Evolutionary conservation across 2,329 filamentous ascomycete genomes (phyloP).

Genomic region (Colletotrichum shisoi): DNA sequence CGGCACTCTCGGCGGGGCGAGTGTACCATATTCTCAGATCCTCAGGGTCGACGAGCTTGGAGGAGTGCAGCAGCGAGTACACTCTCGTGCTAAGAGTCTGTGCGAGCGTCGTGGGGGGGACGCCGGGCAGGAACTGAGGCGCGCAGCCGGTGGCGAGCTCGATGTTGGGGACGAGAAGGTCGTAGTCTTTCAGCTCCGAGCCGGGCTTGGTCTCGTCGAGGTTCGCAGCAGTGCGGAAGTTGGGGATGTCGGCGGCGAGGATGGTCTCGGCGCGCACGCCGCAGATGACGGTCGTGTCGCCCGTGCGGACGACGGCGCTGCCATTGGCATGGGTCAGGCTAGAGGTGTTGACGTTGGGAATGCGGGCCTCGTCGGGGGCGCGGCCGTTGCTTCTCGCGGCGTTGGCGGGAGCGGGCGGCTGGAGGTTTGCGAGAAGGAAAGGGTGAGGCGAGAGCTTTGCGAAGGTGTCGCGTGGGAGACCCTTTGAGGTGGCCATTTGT

Average conservation of each 20-base stretch:
- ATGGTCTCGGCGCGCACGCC: conserved; percentile 89
- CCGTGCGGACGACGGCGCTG: conserved; percentile 84
- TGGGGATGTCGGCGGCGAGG: conserved; percentile 75
- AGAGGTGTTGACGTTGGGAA: conserved; percentile 79
- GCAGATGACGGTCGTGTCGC: conserved; percentile 94
- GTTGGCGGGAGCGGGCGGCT: conserved; percentile 56
- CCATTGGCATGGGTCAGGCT: conserved; percentile 90
- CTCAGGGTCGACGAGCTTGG: conserved; percentile 69
- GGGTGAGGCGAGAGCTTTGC: conserved; percentile 88
- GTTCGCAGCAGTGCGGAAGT: conserved; percentile 60
- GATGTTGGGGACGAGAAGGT: conserved; percentile 90
- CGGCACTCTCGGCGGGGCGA: conserved; percentile 57
- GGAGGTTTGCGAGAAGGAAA: conserved; percentile 88
- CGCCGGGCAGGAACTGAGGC: conserved; percentile 83
- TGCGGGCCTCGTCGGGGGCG: conserved; percentile 71
- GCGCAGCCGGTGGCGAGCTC: conserved; percentile 91
- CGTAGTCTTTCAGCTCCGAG: conserved; percentile 66
- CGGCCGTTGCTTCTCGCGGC: conserved; percentile 84
- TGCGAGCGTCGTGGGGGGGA: conserved; percentile 78
- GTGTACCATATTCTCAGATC: conserved; percentile 78
- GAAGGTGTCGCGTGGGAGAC: conserved; percentile 73
- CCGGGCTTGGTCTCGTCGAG: conserved; percentile 38
- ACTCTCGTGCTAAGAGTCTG: conserved; percentile 86
- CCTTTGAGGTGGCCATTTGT: conserved; percentile 50
- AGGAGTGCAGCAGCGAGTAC: conserved; percentile 76